Base-by-base conservation (phyloP, 2,329 filamentous ascomycete species). In the Tolypocladium inflatum region DNA sequence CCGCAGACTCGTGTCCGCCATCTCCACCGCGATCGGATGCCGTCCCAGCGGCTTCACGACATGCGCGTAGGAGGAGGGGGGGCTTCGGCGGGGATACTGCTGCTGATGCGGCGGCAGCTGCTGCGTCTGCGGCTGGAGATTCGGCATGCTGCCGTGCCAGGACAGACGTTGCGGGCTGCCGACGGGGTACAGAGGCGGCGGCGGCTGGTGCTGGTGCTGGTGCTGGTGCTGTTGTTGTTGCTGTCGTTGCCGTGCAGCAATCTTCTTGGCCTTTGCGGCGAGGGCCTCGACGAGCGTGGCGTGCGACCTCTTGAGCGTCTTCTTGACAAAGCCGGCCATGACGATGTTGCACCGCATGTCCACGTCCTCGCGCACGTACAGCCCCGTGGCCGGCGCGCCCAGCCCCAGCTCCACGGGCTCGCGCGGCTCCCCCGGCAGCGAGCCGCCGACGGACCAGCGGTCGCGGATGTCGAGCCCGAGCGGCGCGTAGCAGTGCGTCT, bases 311-410 rank as follows among this genome's bases (percentile, higher is more conserved):
- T 89, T 89, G 52, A 95, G 79, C 17, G 89, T 94, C 73, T 85
- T 89, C 77, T 89, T 92, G 59, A 96, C 88, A 67, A 95, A 95
- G 9, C 76, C 74, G 0, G 85, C 80, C 76, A 94, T 82, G 61
- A 94, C 76, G 59, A 91, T 76, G 66, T 91, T 93, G 75, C 90
- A 95, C 58, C 82, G 82, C 78, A 96, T 63, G 62, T 91, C 87
- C 54, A 94, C 86, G 63, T 96, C 91, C 76, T 96, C 91, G n/a
- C 88, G 80, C 48, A 96, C 76, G 68, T 91, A 95, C 15, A 96
- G 75, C 0, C 90, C 91, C 45, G 83, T 76, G 26, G 79, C 72
- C 0, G 90, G 90, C 0, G 80, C 83, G 17, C 80, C 80, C 7
- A 89, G 72, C 6, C 86, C 88, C 26, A 89, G 72, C 73, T 93